Conservation (phyloP, 306 rosid genomes). For the Acacia confusa region DNA sequence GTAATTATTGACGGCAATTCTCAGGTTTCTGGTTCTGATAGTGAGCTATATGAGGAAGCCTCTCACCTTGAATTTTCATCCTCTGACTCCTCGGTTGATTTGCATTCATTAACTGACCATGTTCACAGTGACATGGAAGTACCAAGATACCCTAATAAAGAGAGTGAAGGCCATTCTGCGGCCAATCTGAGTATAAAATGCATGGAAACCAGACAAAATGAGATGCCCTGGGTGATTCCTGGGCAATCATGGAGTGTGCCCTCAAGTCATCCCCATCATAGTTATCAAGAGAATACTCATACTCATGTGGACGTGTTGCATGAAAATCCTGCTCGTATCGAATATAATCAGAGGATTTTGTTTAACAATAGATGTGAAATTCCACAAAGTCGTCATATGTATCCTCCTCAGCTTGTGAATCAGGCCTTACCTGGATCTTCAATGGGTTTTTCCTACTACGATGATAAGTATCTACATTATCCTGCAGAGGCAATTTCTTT, state of each 20-base stretch:
- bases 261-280: not conserved
- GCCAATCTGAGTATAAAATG: not conserved
- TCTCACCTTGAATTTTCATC: conserved; percentile 13
- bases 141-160: not conserved
- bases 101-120: not conserved
- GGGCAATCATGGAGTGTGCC: not conserved
- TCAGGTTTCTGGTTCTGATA: conserved; percentile 11
- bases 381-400: not conserved
- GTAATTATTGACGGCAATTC: conserved; percentile 8
- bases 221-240: not conserved
- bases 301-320: not conserved
- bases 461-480: conserved; percentile 13
- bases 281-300: not conserved
- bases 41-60: conserved; percentile 13
- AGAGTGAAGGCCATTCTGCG: not conserved
- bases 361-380: not conserved
- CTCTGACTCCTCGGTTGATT: conserved; percentile 21
- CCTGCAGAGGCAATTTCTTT: conserved; percentile 9
- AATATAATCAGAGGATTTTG: not conserved
- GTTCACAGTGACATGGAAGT: conserved; percentile 4
- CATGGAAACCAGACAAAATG: not conserved
- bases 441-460: not conserved
- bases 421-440: conserved; percentile 4
- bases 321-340: conserved; percentile 2
- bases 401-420: conserved; percentile 7